Base-by-base conservation (phyloP, 179 eudicot species). In the Gypsophila paniculata region DNA sequence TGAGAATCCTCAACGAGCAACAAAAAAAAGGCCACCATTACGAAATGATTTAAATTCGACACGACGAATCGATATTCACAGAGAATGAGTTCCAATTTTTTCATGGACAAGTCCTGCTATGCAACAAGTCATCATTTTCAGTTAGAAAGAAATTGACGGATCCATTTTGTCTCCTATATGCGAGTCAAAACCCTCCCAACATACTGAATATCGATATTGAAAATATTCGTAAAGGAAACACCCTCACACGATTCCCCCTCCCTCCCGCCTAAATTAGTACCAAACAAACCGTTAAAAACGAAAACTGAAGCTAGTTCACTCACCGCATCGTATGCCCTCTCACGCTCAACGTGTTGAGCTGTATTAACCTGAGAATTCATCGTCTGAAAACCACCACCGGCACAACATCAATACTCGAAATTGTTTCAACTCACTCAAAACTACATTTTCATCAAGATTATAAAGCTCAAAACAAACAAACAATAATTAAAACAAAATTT, bases 331-430 rank as follows among this genome's bases (percentile, higher is more conserved):
- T 94, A 91, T 0, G 97, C 96, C 79, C 81, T 88, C 86, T 90
- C 96, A 39, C 99, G 93, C 76, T 94, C 99, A 75, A 86, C 82
- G 60, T 94, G 96, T 69, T 94, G 97, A 48, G 93, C 92, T 3
- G 94, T 88, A 36, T 89, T 88, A 73, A 90, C 88, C 84, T 88
- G 99, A 74, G 96, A 87, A 84, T 94, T 94, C 69, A 94, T 91
- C 86, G 79, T 73, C 99, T 94, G 83, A 69, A 75, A 70, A 63
- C 59, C 77, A 57, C 64, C 54, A 49, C 39, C 38, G 26, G 22
- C 21, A 66, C 53, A 13, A 75, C 61, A 61, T 34, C 71, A 69
- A 51, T 52, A 25, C 42, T 18, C 72, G 72, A 46, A 72, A 42
- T 42, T 42, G 46, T 42, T 42, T 42, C 46, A 9, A 42, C 11